Evolutionary conservation across 2,329 filamentous ascomycete species (phyloP).

Genomic region (Aspergillus sp.): DNA sequence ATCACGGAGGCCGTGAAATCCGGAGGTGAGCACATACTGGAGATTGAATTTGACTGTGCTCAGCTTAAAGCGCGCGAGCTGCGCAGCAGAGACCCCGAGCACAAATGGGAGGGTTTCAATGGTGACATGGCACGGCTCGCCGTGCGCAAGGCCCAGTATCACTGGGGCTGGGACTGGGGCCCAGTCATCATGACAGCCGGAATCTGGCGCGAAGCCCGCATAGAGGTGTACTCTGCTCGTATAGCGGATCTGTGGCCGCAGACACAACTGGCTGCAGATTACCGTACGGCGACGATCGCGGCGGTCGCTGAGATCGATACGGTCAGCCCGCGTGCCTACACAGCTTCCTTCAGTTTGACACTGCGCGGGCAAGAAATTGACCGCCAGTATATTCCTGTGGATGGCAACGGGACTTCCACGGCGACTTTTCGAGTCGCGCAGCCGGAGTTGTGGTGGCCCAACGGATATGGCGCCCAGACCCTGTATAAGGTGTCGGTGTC

Average conservation of each 20-base stretch:
- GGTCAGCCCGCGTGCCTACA: not conserved
- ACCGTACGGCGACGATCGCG: constrained; percentile 39
- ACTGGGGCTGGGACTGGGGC: constrained; percentile 73
- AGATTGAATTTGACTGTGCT: constrained; percentile 52
- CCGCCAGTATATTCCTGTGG: not conserved
- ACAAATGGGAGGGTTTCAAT: constrained; percentile 49
- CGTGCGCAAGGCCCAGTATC: constrained; percentile 66
- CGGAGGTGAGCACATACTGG: constrained; percentile 41
- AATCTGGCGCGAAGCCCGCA: constrained; percentile 64
- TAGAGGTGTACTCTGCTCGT: constrained; percentile 63
- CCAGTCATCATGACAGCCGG: constrained; percentile 62
- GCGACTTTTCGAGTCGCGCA: constrained; percentile 40
- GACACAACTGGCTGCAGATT: constrained; percentile 39
- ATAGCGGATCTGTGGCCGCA: constrained; percentile 59
- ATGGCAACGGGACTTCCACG: constrained; percentile 24
- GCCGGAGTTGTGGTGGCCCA: constrained; percentile 61
- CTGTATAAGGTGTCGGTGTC: constrained; percentile 57
- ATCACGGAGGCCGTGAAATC: constrained; percentile 54
- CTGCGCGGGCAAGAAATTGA: not conserved
- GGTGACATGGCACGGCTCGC: constrained; percentile 47
- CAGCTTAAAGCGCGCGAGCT: constrained; percentile 46
- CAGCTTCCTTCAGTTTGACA: not conserved
- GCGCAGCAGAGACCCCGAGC: constrained; percentile 42
- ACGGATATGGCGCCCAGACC: constrained; percentile 58
- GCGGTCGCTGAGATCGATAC: constrained; percentile 35